Evolutionary conservation across 2,329 filamentous ascomycete species (phyloP).

Genomic region (Colletotrichum sp.): DNA sequence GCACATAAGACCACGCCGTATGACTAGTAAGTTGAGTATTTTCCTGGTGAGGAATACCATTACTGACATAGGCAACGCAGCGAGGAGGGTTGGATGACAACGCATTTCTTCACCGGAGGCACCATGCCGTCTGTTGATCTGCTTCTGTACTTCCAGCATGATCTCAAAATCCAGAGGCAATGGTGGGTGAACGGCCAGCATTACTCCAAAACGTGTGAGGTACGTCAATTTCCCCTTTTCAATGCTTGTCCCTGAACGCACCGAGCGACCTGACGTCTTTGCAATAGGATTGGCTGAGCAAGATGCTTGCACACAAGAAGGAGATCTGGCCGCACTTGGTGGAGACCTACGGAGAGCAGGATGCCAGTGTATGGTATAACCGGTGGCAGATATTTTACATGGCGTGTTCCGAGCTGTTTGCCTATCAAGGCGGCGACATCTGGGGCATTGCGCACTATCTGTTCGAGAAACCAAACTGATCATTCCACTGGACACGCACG

Average conservation of each 20-base stretch:
- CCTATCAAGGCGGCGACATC: conserved; percentile 66
- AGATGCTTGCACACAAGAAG: conserved; percentile 62
- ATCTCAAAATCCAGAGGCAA: conserved; percentile 63
- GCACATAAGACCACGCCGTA: conserved; percentile 69
- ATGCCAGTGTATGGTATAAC: conserved; percentile 68
- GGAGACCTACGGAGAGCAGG: conserved; percentile 68
- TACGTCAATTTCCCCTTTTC: conserved; percentile 30
- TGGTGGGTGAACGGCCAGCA: conserved; percentile 76
- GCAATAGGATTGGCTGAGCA: conserved; percentile 63
- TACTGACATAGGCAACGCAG: neutral
- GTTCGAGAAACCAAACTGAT: conserved; percentile 59
- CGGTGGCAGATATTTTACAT: conserved; percentile 77
- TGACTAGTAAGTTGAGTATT: conserved; percentile 50
- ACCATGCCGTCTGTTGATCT: conserved; percentile 74
- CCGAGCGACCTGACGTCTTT: neutral
- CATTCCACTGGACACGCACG: neutral
- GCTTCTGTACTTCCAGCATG: conserved; percentile 68
- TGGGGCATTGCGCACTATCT: conserved; percentile 73
- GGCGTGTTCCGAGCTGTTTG: conserved; percentile 74
- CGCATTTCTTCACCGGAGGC: conserved; percentile 75
- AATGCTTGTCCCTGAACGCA: neutral
- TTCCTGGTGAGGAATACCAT: neutral
- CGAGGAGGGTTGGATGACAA: conserved; percentile 76
- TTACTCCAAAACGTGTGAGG: conserved; percentile 74
- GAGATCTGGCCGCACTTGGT: conserved; percentile 68